Percentiles rank a stretch among this genome's conserved stretches.
These are phyloP conservation scores for Ustilago cynodontis DNA, from an alignment of 1,284 basidiomycete species.

Conservation along the genomic window DNA sequence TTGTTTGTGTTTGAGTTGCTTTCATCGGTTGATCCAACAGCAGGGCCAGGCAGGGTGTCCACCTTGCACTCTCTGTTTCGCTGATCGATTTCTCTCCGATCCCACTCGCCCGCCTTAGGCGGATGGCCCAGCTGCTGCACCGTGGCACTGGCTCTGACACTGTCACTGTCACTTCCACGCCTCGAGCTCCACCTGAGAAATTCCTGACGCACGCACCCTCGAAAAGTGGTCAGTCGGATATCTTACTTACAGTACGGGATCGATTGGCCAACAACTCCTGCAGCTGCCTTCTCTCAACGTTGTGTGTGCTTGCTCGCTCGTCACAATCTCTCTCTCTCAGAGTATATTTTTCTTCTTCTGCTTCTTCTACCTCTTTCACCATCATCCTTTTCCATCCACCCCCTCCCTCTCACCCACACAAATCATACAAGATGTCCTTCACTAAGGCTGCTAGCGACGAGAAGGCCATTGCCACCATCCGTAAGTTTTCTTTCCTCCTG, in stretches of 20 bases:
- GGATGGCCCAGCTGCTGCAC: background rate
- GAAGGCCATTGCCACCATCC: slow-evolving; percentile 64
- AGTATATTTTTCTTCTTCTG: slow-evolving; percentile 9
- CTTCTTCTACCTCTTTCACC: slow-evolving; percentile 8
- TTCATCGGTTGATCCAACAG: background rate
- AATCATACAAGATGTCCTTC: slow-evolving; percentile 52
- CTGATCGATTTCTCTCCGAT: slow-evolving; percentile 5
- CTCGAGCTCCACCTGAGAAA: slow-evolving; percentile 2
- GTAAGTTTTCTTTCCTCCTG: slow-evolving; percentile 37
- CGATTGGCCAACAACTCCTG: slow-evolving; percentile 12
- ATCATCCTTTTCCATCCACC: slow-evolving; percentile 15
- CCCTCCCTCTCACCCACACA: background rate
- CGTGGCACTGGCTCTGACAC: background rate
- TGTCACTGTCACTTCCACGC: background rate
- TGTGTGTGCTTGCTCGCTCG: slow-evolving; percentile 7
- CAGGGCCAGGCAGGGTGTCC: no score
- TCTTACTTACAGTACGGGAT: slow-evolving; percentile 12
- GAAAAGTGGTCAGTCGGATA: background rate
- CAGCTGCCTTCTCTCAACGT: background rate
- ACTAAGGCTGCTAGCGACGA: slow-evolving; percentile 56
- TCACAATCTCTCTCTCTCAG: background rate
- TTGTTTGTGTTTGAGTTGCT: background rate
- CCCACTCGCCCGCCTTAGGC: no score
- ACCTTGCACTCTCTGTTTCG: no score
- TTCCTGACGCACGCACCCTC: slow-evolving; percentile 9